Evolutionary conservation across 75 land plant genomes (phyloP), one percentile per base, ranked within the genome.

Genomic region (Larix kaempferi): DNA sequence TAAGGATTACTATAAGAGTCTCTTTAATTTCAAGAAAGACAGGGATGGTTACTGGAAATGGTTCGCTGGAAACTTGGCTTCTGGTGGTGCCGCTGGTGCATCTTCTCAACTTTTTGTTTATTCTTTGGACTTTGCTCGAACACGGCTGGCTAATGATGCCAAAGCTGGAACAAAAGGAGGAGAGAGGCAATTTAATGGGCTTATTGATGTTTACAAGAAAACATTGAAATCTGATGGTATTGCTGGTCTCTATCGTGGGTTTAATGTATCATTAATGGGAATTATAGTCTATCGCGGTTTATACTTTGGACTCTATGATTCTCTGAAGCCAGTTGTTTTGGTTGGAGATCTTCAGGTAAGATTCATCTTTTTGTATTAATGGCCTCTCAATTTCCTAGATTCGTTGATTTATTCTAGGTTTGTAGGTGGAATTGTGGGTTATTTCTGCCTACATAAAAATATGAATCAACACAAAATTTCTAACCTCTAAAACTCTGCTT

Each of bases 21-120:
- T 88, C 19, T 88, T 88, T 33, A 83, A 72, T 39, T 83, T 80
- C 78, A 88, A 88, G 88, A 88, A 86, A 74, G 90, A 88, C 73
- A 88, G 73, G 77, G 90, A 88, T 73, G 88, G 90, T 4, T 86
- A 86, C 78, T 88, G 88, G 90, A 78, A 76, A 73, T 88, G 88
- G 85, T 88, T 88, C 44, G 89, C 78, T 35, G 89, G 88, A 59
- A 88, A 88, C 63, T 26, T 88, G n/a, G 88, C 89, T 11, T 88
- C 85, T 12, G 88, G 89, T 19, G 88, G 85, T 49, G 82, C 81
- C 5, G 89, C 88, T 26, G 90, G 90, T 74, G 89, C 88, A 21
- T 80, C 81, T 4, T 88, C 83, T 2, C 83, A 78, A 0, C 69
- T 83, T 33, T 88, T 86, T 78, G 85, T 86, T 26, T 88, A 88